A percentile compares a stretch with the other conserved stretches of the same genome.
phyloP scores from a whole-genome alignment of 148 eudicot species.

The Rhododendron henanense region DNA sequence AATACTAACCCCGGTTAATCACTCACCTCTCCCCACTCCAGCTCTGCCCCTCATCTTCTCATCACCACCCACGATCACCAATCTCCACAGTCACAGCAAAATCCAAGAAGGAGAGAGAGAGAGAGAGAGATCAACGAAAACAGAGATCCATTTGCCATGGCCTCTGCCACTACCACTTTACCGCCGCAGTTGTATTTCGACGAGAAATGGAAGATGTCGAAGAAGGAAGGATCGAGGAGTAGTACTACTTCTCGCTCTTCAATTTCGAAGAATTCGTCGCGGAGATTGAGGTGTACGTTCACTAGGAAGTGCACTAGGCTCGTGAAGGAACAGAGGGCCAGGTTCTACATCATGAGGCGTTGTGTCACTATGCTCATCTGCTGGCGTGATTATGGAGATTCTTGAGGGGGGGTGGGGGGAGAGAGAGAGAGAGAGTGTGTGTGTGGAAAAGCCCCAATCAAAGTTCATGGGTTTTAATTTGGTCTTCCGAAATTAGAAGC shows the following conservation, averaged over 20 bases:
- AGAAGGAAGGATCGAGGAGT: conserved; percentile 48
- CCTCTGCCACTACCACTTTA: background rate
- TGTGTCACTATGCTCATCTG: conserved; percentile 83
- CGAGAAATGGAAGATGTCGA: conserved; percentile 65
- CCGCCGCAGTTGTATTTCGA: conserved; percentile 29
- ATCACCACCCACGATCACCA: background rate
- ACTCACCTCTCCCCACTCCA: too few relatives aligned
- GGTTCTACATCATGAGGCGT: conserved; percentile 76
- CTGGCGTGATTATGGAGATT: conserved; percentile 72
- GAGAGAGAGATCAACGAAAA: too few relatives aligned
- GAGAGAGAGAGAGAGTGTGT: background rate
- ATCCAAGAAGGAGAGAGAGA: background rate
- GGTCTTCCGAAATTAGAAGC: background rate
- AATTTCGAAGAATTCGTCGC: conserved; percentile 29
- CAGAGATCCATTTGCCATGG: conserved; percentile 15
- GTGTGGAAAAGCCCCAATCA: background rate
- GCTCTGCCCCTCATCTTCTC: conserved; percentile 1
- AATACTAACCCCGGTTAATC: too few relatives aligned
- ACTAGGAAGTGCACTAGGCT: conserved; percentile 66
- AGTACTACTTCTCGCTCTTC: conserved; percentile 21
- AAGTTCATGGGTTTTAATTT: background rate
- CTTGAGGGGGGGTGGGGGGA: conserved; percentile 14
- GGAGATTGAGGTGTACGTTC: conserved; percentile 50
- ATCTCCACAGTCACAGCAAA: background rate
- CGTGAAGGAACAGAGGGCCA: conserved; percentile 79